A percentile compares a stretch with the other conserved stretches of the same genome.
These are phyloP conservation scores for Cordyceps javanica DNA, from an alignment of 2,329 filamentous ascomycete species.

Conservation along the genomic window DNA sequence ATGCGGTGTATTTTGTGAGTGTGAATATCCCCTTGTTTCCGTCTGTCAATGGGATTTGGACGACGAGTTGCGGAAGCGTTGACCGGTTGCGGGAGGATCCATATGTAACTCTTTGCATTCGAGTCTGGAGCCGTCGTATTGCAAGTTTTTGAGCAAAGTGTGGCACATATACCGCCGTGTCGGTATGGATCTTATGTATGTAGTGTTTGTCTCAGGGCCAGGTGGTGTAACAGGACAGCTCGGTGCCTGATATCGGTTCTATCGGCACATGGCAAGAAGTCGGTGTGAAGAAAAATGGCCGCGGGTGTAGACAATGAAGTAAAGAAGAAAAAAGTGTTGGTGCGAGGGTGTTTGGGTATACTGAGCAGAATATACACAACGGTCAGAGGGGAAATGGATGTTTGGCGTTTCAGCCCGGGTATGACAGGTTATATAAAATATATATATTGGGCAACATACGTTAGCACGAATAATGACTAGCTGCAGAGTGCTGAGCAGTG, in stretches of 20 bases:
- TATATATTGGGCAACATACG: background rate
- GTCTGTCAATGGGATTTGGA: constrained; percentile 1
- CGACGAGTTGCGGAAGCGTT: constrained; percentile 12
- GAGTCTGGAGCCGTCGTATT: background rate
- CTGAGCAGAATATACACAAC: background rate
- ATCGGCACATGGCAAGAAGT: background rate
- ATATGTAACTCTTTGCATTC: background rate
- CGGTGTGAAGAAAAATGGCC: background rate
- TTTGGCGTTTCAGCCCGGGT: background rate
- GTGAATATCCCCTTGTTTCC: background rate
- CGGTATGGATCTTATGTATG: background rate
- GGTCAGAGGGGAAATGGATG: background rate
- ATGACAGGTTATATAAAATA: background rate
- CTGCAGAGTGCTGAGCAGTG: background rate
- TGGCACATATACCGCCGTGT: background rate
- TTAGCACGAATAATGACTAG: too few relatives aligned
- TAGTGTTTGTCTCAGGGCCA: background rate
- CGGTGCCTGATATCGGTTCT: background rate
- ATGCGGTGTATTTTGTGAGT: background rate
- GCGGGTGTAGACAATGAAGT: background rate
- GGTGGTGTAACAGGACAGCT: background rate
- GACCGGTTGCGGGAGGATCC: constrained; percentile 9
- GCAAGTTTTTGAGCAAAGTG: background rate
- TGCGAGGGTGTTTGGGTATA: background rate
- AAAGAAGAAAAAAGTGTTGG: background rate